These are phyloP conservation scores for Capsicum rhomboideum DNA, from an alignment of 257 asterid species.

Conservation along the genomic window DNA sequence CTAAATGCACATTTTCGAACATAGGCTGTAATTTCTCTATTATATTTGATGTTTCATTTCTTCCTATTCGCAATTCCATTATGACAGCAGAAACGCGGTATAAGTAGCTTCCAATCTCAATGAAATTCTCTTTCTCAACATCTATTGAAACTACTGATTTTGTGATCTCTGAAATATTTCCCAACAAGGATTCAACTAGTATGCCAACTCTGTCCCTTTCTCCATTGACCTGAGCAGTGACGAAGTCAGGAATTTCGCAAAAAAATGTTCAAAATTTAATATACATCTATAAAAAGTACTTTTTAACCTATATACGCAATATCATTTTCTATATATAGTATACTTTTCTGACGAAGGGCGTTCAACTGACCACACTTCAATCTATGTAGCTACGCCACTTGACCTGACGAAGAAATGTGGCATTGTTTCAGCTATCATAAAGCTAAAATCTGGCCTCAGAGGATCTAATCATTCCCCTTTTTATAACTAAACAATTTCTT, in stretches of 20 bases:
- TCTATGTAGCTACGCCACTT: background rate
- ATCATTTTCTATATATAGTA: background rate
- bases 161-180: constrained; percentile 36
- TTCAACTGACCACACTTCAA: background rate
- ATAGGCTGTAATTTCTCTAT: constrained; percentile 39
- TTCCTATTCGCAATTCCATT: constrained; percentile 41
- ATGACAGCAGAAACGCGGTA: constrained; percentile 50
- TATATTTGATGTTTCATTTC: constrained; percentile 32
- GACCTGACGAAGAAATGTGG: background rate
- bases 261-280: background rate
- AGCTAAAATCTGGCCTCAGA: background rate
- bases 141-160: constrained; percentile 31
- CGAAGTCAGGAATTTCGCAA: background rate
- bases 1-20: constrained; percentile 28
- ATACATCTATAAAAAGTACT: background rate
- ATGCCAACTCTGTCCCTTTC: constrained; percentile 19
- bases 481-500: background rate
- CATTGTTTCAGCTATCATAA: background rate
- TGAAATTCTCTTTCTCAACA: constrained; percentile 38
- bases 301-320: background rate
- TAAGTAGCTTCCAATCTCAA: constrained; percentile 51
- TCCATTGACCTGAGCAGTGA: constrained; percentile 24
- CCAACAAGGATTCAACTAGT: constrained; percentile 32
- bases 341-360: background rate
- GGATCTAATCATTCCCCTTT: background rate